phyloP scores from a whole-genome alignment of 2,329 filamentous ascomycete species.

The Colletotrichum orbiculare region DNA sequence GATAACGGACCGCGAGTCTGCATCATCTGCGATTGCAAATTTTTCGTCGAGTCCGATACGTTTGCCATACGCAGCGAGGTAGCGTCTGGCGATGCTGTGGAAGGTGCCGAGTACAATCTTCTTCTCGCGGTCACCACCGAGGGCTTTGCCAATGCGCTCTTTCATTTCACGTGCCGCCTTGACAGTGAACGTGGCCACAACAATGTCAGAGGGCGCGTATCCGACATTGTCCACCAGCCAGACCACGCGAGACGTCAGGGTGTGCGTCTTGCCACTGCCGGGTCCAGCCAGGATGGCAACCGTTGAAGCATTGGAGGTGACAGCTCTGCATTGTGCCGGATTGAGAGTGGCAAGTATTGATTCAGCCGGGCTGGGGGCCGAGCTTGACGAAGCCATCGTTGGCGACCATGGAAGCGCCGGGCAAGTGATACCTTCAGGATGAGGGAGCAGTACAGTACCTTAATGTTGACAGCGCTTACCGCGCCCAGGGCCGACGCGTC shows the following conservation, averaged over 20 bases:
- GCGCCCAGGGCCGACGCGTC: conserved; percentile 21
- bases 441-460: neutral
- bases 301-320: conserved; percentile 62
- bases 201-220: conserved; percentile 84
- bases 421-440: neutral
- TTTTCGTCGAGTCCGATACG: conserved; percentile 83
- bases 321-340: conserved; percentile 65
- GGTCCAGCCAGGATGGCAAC: conserved; percentile 76
- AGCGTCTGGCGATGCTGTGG: conserved; percentile 89
- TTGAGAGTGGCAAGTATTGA: conserved; percentile 63
- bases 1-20: conserved; percentile 82
- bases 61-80: conserved; percentile 85
- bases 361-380: conserved; percentile 34
- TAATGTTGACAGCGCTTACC: too few relatives aligned
- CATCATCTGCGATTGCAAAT: conserved; percentile 90
- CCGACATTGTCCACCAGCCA: conserved; percentile 81
- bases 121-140: conserved; percentile 81
- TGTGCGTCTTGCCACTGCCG: conserved; percentile 92
- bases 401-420: conserved; percentile 11
- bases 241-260: conserved; percentile 89
- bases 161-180: conserved; percentile 96
- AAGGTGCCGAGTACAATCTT: conserved; percentile 92
- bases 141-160: conserved; percentile 80
- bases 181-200: conserved; percentile 97
- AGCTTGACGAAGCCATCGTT: conserved; percentile 34